These are phyloP conservation scores for Stromatinia cepivora DNA, from an alignment of 2,329 filamentous ascomycete species.

Conservation along the genomic window DNA sequence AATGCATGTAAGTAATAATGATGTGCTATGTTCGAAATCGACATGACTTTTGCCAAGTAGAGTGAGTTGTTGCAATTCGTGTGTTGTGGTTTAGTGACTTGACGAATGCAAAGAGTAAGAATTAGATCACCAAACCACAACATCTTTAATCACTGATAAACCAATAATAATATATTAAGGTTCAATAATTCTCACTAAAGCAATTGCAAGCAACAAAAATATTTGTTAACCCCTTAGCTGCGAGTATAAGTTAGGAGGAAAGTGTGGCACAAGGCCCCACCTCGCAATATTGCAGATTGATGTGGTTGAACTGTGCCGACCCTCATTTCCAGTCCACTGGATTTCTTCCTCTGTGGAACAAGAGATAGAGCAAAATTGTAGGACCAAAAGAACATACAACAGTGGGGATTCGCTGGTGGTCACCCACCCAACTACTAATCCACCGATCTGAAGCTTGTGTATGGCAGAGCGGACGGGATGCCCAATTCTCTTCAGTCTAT, in stretches of 20 bases:
- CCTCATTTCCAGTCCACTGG: neutral
- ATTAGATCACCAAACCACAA: too few relatives aligned
- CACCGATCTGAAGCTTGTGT: conserved; percentile 37
- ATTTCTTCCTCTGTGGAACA: neutral
- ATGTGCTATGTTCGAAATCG: too few relatives aligned
- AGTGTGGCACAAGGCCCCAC: neutral
- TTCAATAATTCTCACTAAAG: too few relatives aligned
- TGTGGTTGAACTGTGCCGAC: neutral
- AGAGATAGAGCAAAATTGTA: neutral
- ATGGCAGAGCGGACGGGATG: conserved; percentile 39
- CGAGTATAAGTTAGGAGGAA: too few relatives aligned
- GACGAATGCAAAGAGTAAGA: too few relatives aligned
- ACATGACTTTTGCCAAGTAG: neutral
- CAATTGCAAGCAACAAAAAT: too few relatives aligned
- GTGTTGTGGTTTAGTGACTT: too few relatives aligned
- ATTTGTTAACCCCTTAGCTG: too few relatives aligned
- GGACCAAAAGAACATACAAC: neutral
- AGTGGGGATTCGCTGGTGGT: conserved; percentile 30
- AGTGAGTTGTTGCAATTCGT: neutral
- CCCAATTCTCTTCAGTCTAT: conserved; percentile 37
- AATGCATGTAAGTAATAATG: neutral
- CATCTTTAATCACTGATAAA: too few relatives aligned
- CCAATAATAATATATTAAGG: too few relatives aligned
- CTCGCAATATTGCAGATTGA: neutral
- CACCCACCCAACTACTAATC: conserved; percentile 40